Evolutionary conservation across 495 filamentous ascomycete genomes (phyloP).

Genomic region (Haplographium delicatum): DNA sequence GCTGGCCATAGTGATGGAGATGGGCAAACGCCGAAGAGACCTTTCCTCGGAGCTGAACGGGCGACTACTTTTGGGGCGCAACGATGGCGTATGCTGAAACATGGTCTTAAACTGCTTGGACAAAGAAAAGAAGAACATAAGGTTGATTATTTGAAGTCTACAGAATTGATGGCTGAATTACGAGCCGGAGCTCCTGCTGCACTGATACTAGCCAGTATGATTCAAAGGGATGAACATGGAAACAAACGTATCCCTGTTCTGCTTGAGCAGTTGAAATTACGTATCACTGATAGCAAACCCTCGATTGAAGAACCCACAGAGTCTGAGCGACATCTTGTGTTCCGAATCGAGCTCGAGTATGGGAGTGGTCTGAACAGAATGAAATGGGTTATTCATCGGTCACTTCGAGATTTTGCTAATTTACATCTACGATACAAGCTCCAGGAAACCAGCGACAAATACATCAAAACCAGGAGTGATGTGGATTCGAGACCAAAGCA

Average conservation of each 20-base stretch:
- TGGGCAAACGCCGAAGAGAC: conserved; percentile 38
- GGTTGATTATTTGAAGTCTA: conserved; percentile 90
- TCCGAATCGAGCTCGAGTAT: conserved; percentile 92
- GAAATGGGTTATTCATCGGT: conserved; percentile 92
- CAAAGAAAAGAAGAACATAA: conserved; percentile 75
- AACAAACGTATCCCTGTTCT: conserved; percentile 92
- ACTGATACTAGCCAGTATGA: conserved; percentile 90
- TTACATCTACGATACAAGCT: conserved; percentile 90
- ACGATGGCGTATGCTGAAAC: conserved; percentile 83
- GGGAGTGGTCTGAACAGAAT: conserved; percentile 92
- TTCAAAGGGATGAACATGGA: conserved; percentile 93
- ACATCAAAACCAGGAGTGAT: conserved; percentile 56
- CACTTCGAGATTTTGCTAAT: conserved; percentile 84
- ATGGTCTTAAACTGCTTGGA: conserved; percentile 74
- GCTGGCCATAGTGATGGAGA: conserved; percentile 47
- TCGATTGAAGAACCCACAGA: conserved; percentile 35
- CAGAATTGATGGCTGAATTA: conserved; percentile 92
- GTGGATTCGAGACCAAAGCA: conserved; percentile 58
- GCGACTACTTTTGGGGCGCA: conserved; percentile 75
- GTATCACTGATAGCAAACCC: conserved; percentile 66
- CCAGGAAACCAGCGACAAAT: conserved; percentile 72
- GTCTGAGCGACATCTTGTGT: conserved; percentile 77
- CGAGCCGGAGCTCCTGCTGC: conserved; percentile 88
- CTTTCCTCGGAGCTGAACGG: conserved; percentile 53
- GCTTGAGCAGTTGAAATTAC: conserved; percentile 89